Evolutionary conservation across 257 asterid species (phyloP), one percentile per base, ranked within the genome.

Genomic region (Solanum ahanhuiri): DNA sequence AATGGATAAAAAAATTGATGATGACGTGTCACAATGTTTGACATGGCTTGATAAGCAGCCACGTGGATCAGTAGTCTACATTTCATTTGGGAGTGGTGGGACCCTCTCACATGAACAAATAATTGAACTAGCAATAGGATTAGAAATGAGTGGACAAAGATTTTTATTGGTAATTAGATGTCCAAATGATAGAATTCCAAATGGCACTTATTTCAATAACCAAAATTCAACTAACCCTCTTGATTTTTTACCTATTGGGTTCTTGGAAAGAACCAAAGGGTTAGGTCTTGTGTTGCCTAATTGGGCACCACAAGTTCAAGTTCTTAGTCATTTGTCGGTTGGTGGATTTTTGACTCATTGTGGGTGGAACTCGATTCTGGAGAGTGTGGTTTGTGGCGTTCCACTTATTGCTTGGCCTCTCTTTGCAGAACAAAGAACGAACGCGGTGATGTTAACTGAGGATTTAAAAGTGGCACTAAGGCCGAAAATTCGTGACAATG

Each of bases 131-230:
- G 96, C 98, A 5, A 41, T 71, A 1, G 96, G 97, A 15, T 41
- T 94, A 48, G 98, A 92, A 66, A 67, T 87, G 90, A 94, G 98
- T 57, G 95, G 87, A 25, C 92, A 91, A 1, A 87, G 93, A 41
- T 92, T 94, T 31, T 9, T 94, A 18, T 93, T 95, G 97, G 94
- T 91, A 7, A 12, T 92, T 3, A 89, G 98, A 20, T 77, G 91
- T 23, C 93, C 96, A 1, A 91, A 83, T 15, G 17, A 37, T 37
- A 63, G 17, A 35, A 82, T 57, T 20, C 31, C 57, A 57, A 7
- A 22, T 51, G 22, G 22, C 10, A 76, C 91, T 0, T 94, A 82
- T 64, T 93, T 93, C 23, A 85, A 84, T 28, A 43, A 82, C 6
- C 75, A 89, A 6, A 79, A 86, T 25, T 25, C 58, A 60, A 41